Conservation (phyloP, 73 alveolate genomes). For the Paramecium primaurelia region DNA sequence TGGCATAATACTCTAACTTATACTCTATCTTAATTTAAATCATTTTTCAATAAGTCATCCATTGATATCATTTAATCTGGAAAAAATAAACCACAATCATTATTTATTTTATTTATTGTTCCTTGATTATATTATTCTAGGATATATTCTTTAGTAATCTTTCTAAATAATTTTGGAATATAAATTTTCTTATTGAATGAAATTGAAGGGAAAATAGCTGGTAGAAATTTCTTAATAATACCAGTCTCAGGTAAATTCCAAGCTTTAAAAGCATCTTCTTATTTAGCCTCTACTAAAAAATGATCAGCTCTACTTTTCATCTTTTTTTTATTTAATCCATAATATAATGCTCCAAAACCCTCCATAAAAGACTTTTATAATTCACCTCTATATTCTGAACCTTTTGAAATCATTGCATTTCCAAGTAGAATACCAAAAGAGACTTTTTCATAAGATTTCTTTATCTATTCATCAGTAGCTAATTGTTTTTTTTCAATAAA, state of each 20-base stretch:
- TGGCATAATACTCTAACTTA: slow-evolving; percentile 17
- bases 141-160: slow-evolving; percentile 43
- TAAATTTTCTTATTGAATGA: slow-evolving; percentile 40
- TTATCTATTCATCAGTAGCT: background rate
- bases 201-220: slow-evolving; percentile 9
- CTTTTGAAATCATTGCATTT: slow-evolving; percentile 55
- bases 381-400: slow-evolving; percentile 1
- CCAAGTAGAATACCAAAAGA: slow-evolving; percentile 41
- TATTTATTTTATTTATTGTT: slow-evolving; percentile 42
- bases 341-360: slow-evolving; percentile 56
- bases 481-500: background rate
- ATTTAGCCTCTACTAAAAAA: slow-evolving; percentile 45
- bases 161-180: background rate
- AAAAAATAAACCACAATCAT: background rate
- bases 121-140: slow-evolving; percentile 13
- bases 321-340: background rate
- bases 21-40: background rate
- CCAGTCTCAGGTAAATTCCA: slow-evolving; percentile 52
- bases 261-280: slow-evolving; percentile 30
- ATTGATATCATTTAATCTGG: background rate
- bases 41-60: slow-evolving; percentile 19
- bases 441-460: slow-evolving; percentile 1
- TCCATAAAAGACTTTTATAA: background rate
- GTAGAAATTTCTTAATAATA: background rate
- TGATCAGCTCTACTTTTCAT: slow-evolving; percentile 43